Conservation (phyloP, 345 rosid species). For the Eutrema japonicum region DNA sequence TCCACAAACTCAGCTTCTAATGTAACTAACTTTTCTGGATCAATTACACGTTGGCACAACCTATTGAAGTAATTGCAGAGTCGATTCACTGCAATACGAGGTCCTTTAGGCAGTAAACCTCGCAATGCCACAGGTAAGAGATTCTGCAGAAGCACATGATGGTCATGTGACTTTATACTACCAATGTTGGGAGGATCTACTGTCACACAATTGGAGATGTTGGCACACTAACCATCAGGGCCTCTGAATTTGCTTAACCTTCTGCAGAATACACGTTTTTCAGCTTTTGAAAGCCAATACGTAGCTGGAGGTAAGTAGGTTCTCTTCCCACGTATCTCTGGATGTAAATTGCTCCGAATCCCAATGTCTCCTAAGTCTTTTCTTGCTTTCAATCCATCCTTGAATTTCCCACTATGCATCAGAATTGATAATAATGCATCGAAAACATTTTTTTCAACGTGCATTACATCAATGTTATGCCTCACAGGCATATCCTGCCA, state of each 20-base stretch:
- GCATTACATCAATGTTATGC: neutral
- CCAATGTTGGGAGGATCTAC: neutral
- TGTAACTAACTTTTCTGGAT: neutral
- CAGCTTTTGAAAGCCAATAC: neutral
- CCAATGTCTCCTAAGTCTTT: neutral
- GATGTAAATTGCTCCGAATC: neutral
- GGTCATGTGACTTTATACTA: neutral
- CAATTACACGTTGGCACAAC: neutral
- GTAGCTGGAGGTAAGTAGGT: too few relatives aligned
- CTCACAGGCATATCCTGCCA: neutral
- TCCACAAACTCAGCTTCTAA: neutral
- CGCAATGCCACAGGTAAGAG: neutral
- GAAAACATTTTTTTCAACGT: neutral
- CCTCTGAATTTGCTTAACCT: neutral
- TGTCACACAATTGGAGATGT: too few relatives aligned
- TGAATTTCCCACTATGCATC: neutral
- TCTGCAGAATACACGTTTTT: neutral
- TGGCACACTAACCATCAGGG: neutral
- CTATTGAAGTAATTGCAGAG: neutral
- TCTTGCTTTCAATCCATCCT: neutral
- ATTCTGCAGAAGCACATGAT: neutral
- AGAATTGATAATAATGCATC: neutral
- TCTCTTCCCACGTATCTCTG: too few relatives aligned
- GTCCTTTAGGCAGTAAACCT: neutral
- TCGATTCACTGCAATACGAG: neutral